phyloP scores from a whole-genome alignment of 1,139 yeast species.

The Taphrina communis region DNA sequence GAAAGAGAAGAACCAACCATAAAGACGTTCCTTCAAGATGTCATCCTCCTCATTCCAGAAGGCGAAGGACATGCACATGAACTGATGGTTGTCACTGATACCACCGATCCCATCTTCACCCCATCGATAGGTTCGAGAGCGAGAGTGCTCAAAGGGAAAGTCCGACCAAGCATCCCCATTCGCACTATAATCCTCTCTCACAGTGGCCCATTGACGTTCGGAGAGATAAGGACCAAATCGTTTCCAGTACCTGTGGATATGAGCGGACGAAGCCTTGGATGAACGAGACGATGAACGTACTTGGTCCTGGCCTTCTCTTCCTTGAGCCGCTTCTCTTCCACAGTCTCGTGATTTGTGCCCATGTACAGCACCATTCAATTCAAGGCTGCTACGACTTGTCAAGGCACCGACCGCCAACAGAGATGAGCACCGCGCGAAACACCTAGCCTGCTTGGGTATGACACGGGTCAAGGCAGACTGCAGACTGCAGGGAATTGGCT shows the following conservation, averaged over 20 bases:
- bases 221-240: conserved; percentile 93
- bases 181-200: conserved; percentile 84
- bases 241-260: conserved; percentile 65
- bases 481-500: too few species aligned
- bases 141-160: conserved; percentile 86
- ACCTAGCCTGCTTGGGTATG: too few species aligned
- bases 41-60: conserved; percentile 92
- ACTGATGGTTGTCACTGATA: conserved; percentile 82
- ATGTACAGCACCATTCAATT: conserved; percentile 49
- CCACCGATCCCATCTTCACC: conserved; percentile 98
- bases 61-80: conserved; percentile 76
- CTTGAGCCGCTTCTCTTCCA: conserved; percentile 72
- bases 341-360: conserved; percentile 53
- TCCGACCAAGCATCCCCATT: conserved; percentile 93
- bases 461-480: too few species aligned
- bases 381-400: too few species aligned
- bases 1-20: conserved; percentile 57
- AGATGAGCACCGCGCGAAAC: too few species aligned
- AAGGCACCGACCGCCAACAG: too few species aligned
- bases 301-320: conserved; percentile 63
- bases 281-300: conserved; percentile 40
- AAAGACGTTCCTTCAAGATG: conserved; percentile 82
- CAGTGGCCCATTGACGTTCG: conserved; percentile 93
- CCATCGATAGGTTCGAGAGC: conserved; percentile 88
- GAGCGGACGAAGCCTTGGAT: neutral